Evolutionary conservation across 1,284 basidiomycete genomes (phyloP).

Genomic region (Coriolopsis trogii): DNA sequence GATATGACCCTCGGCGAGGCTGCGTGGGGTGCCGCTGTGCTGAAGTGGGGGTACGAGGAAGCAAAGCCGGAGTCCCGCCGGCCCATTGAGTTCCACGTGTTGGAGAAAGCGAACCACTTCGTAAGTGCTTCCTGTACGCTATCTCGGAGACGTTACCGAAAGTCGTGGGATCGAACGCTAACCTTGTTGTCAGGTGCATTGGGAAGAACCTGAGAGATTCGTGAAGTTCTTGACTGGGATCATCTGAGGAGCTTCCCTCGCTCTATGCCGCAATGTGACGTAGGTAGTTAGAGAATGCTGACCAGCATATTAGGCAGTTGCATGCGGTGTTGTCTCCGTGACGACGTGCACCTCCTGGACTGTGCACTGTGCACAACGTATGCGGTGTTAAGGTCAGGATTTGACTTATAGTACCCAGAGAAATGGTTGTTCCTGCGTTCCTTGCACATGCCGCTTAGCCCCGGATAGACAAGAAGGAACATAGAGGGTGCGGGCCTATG

Average conservation of each 20-base stretch:
- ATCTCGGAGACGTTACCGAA: neutral
- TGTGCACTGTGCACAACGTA: no score
- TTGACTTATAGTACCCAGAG: no score
- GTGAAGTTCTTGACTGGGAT: conserved; percentile 7
- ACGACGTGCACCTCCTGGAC: no score
- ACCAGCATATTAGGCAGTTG: no score
- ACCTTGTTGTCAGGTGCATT: conserved; percentile 9
- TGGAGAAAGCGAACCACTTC: conserved; percentile 26
- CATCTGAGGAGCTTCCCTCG: neutral
- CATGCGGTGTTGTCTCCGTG: no score
- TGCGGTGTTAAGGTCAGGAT: no score
- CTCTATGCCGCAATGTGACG: neutral
- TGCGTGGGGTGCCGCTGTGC: conserved; percentile 15
- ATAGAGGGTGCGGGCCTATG: no score
- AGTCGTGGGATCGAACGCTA: conserved; percentile 3
- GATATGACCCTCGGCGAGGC: conserved; percentile 22
- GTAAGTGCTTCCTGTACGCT: conserved; percentile 14
- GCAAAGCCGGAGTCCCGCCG: conserved; percentile 12
- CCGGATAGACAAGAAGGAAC: no score
- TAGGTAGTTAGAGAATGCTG: neutral
- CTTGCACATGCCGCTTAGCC: no score
- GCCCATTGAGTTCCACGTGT: conserved; percentile 16
- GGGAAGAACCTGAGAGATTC: conserved; percentile 9
- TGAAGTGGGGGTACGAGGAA: conserved; percentile 3
- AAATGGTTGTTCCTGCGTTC: no score